Evolutionary conservation across 2,329 filamentous ascomycete genomes (phyloP), one percentile per base, ranked within the genome.

Genomic region (Raffaelea deltoideospora): DNA sequence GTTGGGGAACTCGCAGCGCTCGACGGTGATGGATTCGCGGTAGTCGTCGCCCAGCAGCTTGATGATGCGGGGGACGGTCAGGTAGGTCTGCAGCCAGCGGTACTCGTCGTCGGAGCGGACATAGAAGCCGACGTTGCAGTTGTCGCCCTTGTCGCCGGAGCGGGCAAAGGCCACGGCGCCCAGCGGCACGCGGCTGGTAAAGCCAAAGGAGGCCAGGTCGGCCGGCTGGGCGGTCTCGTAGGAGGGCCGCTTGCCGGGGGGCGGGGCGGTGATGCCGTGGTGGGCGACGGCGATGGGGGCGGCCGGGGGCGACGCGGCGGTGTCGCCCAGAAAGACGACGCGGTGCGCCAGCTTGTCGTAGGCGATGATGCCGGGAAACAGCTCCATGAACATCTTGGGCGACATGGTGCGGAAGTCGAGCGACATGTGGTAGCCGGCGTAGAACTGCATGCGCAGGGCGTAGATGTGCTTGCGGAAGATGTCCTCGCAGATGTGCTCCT

Each of bases 1-100:
- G 13, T 52, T 42, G 1, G 54, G 50, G 35, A 67, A 63, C 48
- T 67, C 64, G 31, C 62, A 61, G 18, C 63, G 45, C 43, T 65
- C 62, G 10, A 66, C 47, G 15, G 47, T 51, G 42, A 55, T 60
- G 14, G 45, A 42, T 20, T 58, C 50, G 5, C 53, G 43, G 55
- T 59, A 65, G 39, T 68, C 64, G 10, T 60, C 51, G 1, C 35
- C 63, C 1, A 67, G 50, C 2, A 68, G 50, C 27, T 55, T 46
- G 10, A 52, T 49, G 37, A 67, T 44, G 13, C 49, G 53, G 4
- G 47, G 41, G 3, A 46, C 46, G 0, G 56, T 63, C 47, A 67
- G 48, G 35, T 34, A 42, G 4, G 40, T 26, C 23, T 33, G 34
- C 20, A 42, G 29, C 40, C 35, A 37, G 10, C 31, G 29, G 13